A percentile compares a stretch with the other conserved stretches of the same genome.
phyloP scores from a whole-genome alignment of 1,284 basidiomycete species.

The Marasmius tenuissimus region DNA sequence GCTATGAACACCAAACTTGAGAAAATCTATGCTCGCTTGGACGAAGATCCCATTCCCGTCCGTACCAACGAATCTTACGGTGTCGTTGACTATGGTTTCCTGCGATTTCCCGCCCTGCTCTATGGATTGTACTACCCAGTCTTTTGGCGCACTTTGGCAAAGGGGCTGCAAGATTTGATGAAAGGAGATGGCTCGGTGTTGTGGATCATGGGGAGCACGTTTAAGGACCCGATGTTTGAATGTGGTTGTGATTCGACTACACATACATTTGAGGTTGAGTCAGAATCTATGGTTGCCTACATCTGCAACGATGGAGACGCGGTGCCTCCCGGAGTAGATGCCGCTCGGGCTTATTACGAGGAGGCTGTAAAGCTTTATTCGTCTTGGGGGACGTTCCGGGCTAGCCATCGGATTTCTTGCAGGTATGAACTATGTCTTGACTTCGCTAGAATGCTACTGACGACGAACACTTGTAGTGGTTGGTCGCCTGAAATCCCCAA shows the following conservation, averaged over 20 bases:
- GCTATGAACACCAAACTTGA: slow-evolving; percentile 11
- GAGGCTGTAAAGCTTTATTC: background rate
- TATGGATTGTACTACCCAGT: slow-evolving; percentile 13
- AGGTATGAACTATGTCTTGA: background rate
- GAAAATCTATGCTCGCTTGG: slow-evolving; percentile 10
- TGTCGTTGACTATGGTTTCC: slow-evolving; percentile 14
- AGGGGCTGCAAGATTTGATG: slow-evolving; percentile 15
- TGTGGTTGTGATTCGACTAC: slow-evolving; percentile 12
- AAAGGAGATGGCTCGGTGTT: slow-evolving; percentile 16
- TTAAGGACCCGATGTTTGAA: slow-evolving; percentile 4
- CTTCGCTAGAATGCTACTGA: too few species aligned
- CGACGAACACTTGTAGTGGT: too few species aligned
- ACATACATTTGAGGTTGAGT: background rate
- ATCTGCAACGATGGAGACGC: background rate
- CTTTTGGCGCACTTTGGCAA: slow-evolving; percentile 12
- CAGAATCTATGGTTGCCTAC: background rate
- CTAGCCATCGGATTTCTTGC: slow-evolving; percentile 10
- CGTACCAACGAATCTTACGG: slow-evolving; percentile 10
- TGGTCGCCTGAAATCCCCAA: slow-evolving; percentile 17
- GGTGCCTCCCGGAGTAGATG: background rate
- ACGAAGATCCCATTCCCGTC: slow-evolving; percentile 14
- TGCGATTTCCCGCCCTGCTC: slow-evolving; percentile 13
- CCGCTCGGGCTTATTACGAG: background rate
- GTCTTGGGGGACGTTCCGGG: too few species aligned
- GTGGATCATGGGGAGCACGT: too few species aligned